Percentiles rank a stretch among this genome's conserved stretches.
Evolutionary conservation across 257 asterid species (phyloP).

Genomic region (Rauvolfia tetraphylla): DNA sequence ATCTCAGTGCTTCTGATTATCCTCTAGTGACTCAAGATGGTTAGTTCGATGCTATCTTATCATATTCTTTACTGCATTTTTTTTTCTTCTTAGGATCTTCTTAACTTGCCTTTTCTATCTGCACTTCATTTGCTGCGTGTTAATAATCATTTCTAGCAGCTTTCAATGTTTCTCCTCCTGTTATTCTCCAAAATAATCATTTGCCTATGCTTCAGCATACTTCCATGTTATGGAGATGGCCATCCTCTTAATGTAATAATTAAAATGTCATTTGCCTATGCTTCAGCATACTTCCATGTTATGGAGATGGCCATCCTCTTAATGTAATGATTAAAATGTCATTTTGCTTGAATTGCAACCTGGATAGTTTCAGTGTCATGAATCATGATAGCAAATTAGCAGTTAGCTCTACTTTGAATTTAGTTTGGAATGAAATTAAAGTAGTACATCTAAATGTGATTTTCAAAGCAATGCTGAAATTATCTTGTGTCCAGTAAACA

Average conservation of each 20-base stretch:
- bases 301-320: neutral
- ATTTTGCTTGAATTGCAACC: neutral
- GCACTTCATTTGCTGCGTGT: neutral
- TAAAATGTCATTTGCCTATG: neutral
- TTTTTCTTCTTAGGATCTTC: constrained; percentile 1
- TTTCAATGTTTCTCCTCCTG: neutral
- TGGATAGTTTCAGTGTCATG: neutral
- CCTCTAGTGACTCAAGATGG: constrained; percentile 98
- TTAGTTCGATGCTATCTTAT: constrained; percentile 37
- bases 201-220: neutral
- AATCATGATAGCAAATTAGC: neutral
- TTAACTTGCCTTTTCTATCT: constrained; percentile 10
- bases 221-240: neutral
- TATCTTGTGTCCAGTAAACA: neutral
- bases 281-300: neutral
- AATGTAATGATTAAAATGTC: neutral
- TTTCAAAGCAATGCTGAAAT: neutral
- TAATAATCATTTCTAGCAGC: neutral
- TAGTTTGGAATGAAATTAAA: neutral
- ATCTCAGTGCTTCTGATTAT: constrained; percentile 98
- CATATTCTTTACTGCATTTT: neutral
- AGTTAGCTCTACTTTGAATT: neutral
- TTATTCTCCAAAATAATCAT: neutral
- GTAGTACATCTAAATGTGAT: neutral
- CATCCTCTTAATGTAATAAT: neutral